These are phyloP conservation scores for Colletotrichum sp. DNA, from an alignment of 2,329 filamentous ascomycete species.

Conservation along the genomic window DNA sequence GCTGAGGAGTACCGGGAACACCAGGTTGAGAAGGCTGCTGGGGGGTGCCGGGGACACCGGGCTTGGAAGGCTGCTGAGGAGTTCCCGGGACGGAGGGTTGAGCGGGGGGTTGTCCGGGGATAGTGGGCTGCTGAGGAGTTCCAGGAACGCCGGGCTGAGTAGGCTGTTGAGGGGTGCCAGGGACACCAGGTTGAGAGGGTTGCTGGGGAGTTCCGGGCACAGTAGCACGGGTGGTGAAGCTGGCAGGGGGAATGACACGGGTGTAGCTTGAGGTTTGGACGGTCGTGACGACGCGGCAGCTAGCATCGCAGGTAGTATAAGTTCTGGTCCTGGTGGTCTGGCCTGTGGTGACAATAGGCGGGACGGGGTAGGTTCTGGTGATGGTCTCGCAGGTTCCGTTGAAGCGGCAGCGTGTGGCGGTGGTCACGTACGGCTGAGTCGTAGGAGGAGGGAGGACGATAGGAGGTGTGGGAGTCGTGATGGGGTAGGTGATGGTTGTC, in stretches of 20 bases:
- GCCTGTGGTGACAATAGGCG: background rate
- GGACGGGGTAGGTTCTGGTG: background rate
- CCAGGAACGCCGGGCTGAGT: background rate
- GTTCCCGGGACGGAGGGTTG: background rate
- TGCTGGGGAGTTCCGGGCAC: background rate
- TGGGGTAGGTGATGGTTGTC: background rate
- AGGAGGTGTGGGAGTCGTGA: background rate
- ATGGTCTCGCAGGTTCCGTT: background rate
- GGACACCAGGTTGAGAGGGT: background rate
- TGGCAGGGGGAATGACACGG: background rate
- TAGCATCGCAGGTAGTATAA: background rate
- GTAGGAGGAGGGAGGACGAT: background rate
- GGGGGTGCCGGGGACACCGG: background rate
- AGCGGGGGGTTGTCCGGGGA: background rate
- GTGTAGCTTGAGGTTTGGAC: background rate
- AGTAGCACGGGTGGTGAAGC: background rate
- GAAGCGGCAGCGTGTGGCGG: background rate
- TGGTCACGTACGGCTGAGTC: background rate
- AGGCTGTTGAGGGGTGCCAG: background rate
- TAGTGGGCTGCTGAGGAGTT: background rate
- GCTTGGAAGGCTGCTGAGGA: background rate
- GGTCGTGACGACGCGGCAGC: background rate
- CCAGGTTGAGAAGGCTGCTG: background rate
- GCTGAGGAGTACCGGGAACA: background rate
- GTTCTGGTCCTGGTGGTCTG: background rate